Evolutionary conservation across 83 land plant species (phyloP), one percentile per base, ranked within the genome.

Genomic region (Isoetes engelmannii): DNA sequence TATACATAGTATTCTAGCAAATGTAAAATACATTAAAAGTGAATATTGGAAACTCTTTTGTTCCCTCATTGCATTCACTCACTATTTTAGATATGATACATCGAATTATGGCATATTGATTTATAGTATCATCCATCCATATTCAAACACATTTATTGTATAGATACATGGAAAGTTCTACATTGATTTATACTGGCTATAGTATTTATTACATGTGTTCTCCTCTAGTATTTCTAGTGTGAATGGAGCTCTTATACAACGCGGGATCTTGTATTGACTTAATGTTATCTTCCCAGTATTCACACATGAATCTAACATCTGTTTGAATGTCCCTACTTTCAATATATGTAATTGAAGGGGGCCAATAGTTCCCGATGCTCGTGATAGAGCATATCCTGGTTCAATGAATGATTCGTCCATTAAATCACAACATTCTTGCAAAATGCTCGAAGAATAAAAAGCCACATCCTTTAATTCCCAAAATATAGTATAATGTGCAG

Each of bases 401-500:
- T 63, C 92, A 4, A 70, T 57, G 45, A 88, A 88, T 1, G 72
- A 57, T 4, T 19, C 0, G 45, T 70, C 72, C 7, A 70, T 5
- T 18, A 17, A 17, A 12, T 70, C 10, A 43, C 72, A 70, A 44
- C 64, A 70, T n/a, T 43, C 13, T 12, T 58, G 45, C 47, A 70
- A 70, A 5, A 70, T 44, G 7, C 50, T 44, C 19, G 57, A 63
- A 9, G 21, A n/a, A 37, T 28, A 18, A 12, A 4, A 9, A 51
- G 2, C 64, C 12, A 1, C 41, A 28, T 28, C 82, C 42, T 61
- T 81, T 6, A 86, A 43, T 59, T 89, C 92, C 92, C 85, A 89
- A 77, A 71, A 89, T 4, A 89, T 77, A 4, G 83, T 81, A 49
- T 89, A 89, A 68, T 84, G 87, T 0, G 81, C 87, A 3, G 92